Percentiles rank a stretch among this genome's conserved stretches.
Evolutionary conservation across 1,139 yeast species (phyloP).

Genomic region (Pichia sp.): DNA sequence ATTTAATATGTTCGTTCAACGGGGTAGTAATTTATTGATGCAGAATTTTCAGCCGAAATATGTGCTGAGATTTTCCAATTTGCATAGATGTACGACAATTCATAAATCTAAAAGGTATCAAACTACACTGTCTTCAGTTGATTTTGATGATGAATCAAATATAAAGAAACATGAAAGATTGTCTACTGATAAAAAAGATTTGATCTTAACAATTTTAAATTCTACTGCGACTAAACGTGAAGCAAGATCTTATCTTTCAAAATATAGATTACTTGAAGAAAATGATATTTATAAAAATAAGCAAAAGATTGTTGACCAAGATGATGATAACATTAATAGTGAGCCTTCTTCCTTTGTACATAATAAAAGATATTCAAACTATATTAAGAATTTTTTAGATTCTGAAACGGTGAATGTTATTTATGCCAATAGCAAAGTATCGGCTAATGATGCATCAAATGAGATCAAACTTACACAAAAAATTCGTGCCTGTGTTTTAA

Average conservation of each 20-base stretch:
- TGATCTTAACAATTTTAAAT: conserved; percentile 62
- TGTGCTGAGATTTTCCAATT: not conserved
- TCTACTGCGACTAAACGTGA: conserved; percentile 77
- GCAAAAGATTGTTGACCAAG: conserved; percentile 12
- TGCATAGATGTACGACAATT: not conserved
- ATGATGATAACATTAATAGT: not conserved
- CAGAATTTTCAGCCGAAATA: too few species aligned
- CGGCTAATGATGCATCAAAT: conserved; percentile 8
- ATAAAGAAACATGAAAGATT: conserved; percentile 6
- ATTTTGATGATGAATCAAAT: conserved; percentile 10
- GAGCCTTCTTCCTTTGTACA: conserved; percentile 1
- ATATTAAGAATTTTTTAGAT: conserved; percentile 14
- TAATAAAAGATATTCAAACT: conserved; percentile 10
- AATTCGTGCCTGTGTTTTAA: conserved; percentile 46
- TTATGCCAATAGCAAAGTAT: not conserved
- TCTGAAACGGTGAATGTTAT: not conserved
- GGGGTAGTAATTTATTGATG: not conserved
- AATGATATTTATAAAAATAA: conserved; percentile 25
- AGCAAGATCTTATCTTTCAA: conserved; percentile 57
- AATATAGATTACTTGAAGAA: conserved; percentile 44
- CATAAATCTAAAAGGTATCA: not conserved
- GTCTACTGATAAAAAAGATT: conserved; percentile 35
- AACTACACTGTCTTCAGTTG: not conserved
- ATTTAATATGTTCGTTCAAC: not conserved
- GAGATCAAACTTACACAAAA: conserved; percentile 41